A percentile compares a stretch with the other conserved stretches of the same genome.
Evolutionary conservation across 2,329 filamentous ascomycete species (phyloP).

Genomic region (Colletotrichum tabaci): DNA sequence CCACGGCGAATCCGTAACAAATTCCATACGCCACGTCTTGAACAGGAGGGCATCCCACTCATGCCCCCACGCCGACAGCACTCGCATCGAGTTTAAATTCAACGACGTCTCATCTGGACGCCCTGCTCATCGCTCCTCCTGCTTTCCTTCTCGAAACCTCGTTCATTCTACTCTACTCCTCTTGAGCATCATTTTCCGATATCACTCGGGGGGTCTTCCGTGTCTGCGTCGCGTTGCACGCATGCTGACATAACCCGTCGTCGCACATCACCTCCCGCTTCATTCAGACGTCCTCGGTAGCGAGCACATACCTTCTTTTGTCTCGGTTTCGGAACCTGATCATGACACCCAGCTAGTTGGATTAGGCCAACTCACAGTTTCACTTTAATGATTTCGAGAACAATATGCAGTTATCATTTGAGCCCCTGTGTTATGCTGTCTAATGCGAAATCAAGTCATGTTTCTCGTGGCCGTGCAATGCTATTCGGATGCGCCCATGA

Average conservation of each 20-base stretch:
- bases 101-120: conserved; percentile 43
- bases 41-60: conserved; percentile 39
- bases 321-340: neutral
- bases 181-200: conserved; percentile 42
- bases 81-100: conserved; percentile 43
- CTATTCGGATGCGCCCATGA: conserved; percentile 22
- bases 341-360: neutral
- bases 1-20: conserved; percentile 38
- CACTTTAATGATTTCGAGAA: neutral
- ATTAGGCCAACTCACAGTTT: no score
- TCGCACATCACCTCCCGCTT: neutral
- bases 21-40: conserved; percentile 35
- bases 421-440: conserved; percentile 19
- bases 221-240: conserved; percentile 1
- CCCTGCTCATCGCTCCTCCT: neutral
- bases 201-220: conserved; percentile 37
- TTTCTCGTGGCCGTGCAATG: conserved; percentile 25
- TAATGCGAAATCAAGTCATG: conserved; percentile 14
- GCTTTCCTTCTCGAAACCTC: conserved; percentile 11
- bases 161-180: conserved; percentile 29
- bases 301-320: neutral
- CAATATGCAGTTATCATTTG: neutral
- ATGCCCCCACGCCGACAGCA: conserved; percentile 42
- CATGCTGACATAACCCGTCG: neutral
- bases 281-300: neutral